phyloP scores from a whole-genome alignment of 257 asterid species.

The Schizonepeta tenuifolia region DNA sequence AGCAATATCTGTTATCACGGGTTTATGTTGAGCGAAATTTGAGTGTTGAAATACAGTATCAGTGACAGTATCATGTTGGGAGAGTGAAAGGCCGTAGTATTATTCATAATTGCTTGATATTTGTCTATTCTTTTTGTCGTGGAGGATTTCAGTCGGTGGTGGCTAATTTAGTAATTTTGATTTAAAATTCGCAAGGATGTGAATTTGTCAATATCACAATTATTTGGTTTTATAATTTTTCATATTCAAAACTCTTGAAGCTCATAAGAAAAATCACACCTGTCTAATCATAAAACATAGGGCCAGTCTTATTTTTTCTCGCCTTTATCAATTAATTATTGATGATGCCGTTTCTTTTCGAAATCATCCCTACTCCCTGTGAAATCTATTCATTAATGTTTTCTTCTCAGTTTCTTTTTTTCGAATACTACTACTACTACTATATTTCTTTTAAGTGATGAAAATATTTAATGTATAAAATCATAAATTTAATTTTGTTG shows the following conservation, averaged over 20 bases:
- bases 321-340: not conserved
- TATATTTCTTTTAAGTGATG: not conserved
- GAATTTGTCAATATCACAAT: too few relatives aligned
- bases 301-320: not conserved
- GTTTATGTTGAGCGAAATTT: not conserved
- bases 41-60: not conserved
- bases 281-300: not conserved
- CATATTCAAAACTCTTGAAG: not conserved
- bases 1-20: not conserved
- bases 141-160: too few relatives aligned
- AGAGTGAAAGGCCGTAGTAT: not conserved
- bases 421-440: too few relatives aligned
- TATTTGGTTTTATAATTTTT: not conserved
- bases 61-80: slow-evolving; percentile 20
- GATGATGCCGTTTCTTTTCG: not conserved
- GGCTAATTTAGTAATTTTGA: too few relatives aligned
- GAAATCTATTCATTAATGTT: not conserved
- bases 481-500: not conserved
- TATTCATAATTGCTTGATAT: not conserved
- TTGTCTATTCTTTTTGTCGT: not conserved
- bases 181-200: too few relatives aligned
- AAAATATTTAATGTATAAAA: too few relatives aligned
- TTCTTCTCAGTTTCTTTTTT: too few relatives aligned
- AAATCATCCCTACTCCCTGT: not conserved
- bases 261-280: not conserved